Percentiles rank a stretch among this genome's conserved stretches.
phyloP scores from a whole-genome alignment of 176 grass and related monocot species.

The Phragmites australis region DNA sequence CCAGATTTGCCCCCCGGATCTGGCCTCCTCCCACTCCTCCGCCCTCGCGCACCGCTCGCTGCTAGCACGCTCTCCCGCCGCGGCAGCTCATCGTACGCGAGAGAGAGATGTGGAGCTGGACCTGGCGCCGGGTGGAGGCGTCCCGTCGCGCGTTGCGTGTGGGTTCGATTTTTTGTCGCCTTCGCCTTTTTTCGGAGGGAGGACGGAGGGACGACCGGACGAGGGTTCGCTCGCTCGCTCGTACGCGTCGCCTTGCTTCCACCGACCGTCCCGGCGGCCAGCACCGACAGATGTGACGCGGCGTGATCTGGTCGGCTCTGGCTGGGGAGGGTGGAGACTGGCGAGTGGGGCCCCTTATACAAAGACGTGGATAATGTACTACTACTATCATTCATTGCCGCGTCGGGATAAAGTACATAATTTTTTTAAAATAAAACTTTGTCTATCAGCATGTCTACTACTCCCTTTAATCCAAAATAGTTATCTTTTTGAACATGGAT shows the following conservation, averaged over 20 bases:
- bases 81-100: background rate
- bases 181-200: background rate
- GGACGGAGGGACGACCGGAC: background rate
- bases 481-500: too few species aligned
- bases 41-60: background rate
- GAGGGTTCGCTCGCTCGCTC: background rate
- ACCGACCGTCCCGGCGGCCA: slow-evolving; percentile 24
- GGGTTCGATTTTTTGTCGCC: background rate
- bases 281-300: slow-evolving; percentile 39
- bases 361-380: background rate
- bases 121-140: slow-evolving; percentile 20
- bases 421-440: background rate
- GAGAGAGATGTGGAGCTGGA: slow-evolving; percentile 19
- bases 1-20: slow-evolving; percentile 55
- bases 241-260: slow-evolving; percentile 21
- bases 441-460: background rate
- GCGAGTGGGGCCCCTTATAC: background rate
- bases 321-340: background rate
- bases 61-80: slow-evolving; percentile 17
- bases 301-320: background rate
- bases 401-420: too few species aligned
- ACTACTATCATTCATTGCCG: background rate
- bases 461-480: too few species aligned
- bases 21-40: background rate
- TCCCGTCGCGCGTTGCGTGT: slow-evolving; percentile 4